Conservation (phyloP, 352 stramenopile genomes). For the Pythium biforme region DNA sequence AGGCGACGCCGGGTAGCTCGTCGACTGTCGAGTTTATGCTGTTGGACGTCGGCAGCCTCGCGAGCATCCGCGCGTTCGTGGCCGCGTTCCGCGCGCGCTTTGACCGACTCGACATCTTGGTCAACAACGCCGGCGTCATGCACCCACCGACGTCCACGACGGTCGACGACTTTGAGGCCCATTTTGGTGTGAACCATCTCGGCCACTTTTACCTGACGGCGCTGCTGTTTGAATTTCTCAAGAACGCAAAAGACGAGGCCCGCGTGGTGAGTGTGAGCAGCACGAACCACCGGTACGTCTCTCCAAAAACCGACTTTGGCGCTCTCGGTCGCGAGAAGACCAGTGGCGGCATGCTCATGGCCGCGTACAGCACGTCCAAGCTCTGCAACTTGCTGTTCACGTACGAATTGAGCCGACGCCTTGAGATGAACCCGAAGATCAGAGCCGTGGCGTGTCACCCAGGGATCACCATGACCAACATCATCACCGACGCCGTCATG, state of each 20-base stretch:
- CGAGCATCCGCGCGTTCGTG: conserved; percentile 36
- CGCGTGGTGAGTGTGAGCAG: conserved; percentile 42
- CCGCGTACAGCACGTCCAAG: conserved; percentile 57
- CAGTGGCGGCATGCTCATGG: conserved; percentile 19
- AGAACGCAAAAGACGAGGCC: conserved; percentile 12
- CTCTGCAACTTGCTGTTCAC: conserved; percentile 64
- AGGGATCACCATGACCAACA: conserved; percentile 49
- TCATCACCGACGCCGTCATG: conserved; percentile 47
- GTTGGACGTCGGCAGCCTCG: conserved; percentile 45
- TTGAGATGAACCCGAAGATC: conserved; percentile 38
- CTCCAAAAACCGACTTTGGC: conserved; percentile 6
- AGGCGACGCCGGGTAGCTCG: background rate
- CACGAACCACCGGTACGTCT: conserved; percentile 30
- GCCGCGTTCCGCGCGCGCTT: conserved; percentile 37
- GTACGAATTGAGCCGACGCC: conserved; percentile 51
- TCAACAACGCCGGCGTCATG: conserved; percentile 64
- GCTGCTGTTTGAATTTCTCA: conserved; percentile 52
- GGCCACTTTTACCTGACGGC: conserved; percentile 59
- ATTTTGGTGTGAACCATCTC: conserved; percentile 63
- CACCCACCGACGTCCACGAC: conserved; percentile 36
- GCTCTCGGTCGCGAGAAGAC: background rate
- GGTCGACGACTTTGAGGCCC: conserved; percentile 43
- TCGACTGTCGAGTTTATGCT: conserved; percentile 26
- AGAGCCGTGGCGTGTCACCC: conserved; percentile 52
- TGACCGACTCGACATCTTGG: conserved; percentile 44